Base-by-base conservation (phyloP, 2,329 filamentous ascomycete genomes). In the Xylariaceae sp. region DNA sequence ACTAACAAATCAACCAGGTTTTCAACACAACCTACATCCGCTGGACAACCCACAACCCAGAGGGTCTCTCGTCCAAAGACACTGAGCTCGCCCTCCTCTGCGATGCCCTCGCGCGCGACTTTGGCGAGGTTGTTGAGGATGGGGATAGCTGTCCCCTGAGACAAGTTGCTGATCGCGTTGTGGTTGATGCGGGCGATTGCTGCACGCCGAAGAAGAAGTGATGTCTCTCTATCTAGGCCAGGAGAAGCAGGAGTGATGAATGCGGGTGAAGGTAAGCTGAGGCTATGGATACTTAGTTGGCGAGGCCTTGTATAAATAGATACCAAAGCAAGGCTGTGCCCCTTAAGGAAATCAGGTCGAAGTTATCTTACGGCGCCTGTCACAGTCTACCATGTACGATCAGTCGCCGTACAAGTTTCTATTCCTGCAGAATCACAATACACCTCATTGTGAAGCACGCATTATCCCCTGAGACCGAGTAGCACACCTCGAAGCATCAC, bases 31-130 rank as follows among this genome's bases (percentile, higher is more conserved):
- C 84, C 0, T 85, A 85, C 66, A 83, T 91, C 62, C 82, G 86
- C 53, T 90, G 88, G 88, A 90, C 87, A 7, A 90, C 88, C 1
- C 88, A 90, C 70, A 80, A 75, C 59, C 87, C 87, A 0, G 74
- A 76, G 7, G 88, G 88, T 1, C 74, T 91, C n/a, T 87, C 85
- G 0, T 73, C 74, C 17, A 84, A 84, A 68, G 88, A 90, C 68
- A 73, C 88, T 34, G 67, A 77, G 44, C 80, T 90, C 72, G 88
- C 88, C 0, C 68, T 71, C 4, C 76, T 83, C 61, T 90, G 87
- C 67, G 88, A 90, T 71, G 70, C 76, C 23, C 72, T 84, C 5
- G 86, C 84, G 34, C 68, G 65, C 13, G 78, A 82, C 62, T 80
- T 85, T 69, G 84, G 83, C 42, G 86, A 87, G 71, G 66, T 79